Evolutionary conservation across 345 rosid genomes (phyloP).

Genomic region (Nasturtium officinale): DNA sequence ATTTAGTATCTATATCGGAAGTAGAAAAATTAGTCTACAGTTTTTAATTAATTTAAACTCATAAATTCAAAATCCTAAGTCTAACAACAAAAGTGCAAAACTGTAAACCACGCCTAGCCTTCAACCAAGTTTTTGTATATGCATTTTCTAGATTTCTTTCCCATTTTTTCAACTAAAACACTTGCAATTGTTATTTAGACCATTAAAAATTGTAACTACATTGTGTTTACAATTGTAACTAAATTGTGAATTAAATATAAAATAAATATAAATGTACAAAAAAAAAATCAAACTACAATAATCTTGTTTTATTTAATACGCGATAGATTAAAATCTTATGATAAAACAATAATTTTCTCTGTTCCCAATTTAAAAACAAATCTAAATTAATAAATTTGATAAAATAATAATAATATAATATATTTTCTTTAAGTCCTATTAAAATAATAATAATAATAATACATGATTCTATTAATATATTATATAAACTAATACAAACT

Average conservation of each 20-base stretch:
- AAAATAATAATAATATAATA: not conserved
- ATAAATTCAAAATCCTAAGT: not conserved
- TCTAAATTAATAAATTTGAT: not conserved
- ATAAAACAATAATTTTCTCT: not conserved
- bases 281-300: not conserved
- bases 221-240: not conserved
- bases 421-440: not conserved
- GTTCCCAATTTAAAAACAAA: not conserved
- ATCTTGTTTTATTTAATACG: not conserved
- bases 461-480: not conserved
- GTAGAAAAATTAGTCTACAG: not conserved
- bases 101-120: too few species aligned
- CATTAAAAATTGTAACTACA: not conserved
- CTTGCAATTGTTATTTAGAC: not conserved
- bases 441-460: not conserved
- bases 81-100: not conserved
- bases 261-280: not conserved
- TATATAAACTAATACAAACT: not conserved
- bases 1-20: not conserved
- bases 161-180: not conserved
- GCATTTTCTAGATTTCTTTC: not conserved
- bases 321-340: not conserved
- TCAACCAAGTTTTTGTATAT: too few species aligned
- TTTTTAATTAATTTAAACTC: not conserved
- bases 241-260: not conserved